Evolutionary conservation across 1,139 yeast genomes (phyloP).

Genomic region (Scheffersomyces titani): DNA sequence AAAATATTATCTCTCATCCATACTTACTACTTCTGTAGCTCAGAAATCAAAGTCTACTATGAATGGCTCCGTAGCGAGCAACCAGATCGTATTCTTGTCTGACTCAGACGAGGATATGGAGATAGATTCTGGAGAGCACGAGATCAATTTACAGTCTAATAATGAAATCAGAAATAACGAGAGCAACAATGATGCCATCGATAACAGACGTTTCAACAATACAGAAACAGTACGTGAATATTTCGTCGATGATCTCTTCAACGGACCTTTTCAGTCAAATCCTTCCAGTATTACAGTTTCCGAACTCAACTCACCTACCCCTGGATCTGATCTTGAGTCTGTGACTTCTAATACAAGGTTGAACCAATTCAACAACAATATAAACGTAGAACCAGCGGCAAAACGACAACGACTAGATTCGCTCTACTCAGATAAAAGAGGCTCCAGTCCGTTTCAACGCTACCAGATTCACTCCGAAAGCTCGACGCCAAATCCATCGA

Average conservation of each 20-base stretch:
- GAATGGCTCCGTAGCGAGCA: not conserved
- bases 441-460: not conserved
- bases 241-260: not conserved
- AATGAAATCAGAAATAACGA: not conserved
- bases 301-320: not conserved
- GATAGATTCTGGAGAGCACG: not conserved
- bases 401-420: not conserved
- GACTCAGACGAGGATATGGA: not conserved
- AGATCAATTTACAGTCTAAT: not conserved
- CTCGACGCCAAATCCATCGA: not conserved
- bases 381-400: not conserved
- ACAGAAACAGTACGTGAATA: not conserved
- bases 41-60: not conserved
- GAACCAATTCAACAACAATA: not conserved
- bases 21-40: not conserved
- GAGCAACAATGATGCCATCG: not conserved
- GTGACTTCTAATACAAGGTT: not conserved
- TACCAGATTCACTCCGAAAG: not conserved
- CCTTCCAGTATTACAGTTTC: not conserved
- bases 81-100: not conserved
- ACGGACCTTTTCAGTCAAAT: not conserved
- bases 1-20: not conserved
- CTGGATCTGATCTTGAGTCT: not conserved
- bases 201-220: not conserved
- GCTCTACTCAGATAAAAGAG: not conserved